Evolutionary conservation across 1,139 yeast genomes (phyloP), one percentile per base, ranked within the genome.

Genomic region (Geotrichum candidum): DNA sequence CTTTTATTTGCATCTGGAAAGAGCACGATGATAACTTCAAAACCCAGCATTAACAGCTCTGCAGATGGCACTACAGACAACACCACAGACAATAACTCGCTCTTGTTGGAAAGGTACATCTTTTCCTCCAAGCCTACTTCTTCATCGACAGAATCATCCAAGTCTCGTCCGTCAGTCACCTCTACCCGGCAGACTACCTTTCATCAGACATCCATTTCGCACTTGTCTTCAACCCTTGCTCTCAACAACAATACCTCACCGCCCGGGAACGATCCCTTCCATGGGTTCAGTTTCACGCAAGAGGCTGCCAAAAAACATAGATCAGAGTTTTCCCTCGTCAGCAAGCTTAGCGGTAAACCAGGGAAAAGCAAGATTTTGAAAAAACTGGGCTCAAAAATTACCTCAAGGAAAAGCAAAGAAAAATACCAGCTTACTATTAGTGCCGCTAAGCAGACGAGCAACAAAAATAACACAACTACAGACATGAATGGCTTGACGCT

Each of bases 321-420:
- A 27, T 29, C 35, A 4, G 58, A 56, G n/a, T 51, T 56, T 38
- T 23, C 25, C 15, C 33, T 56, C 6, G 31, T 56, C 33, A 18
- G 25, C 27, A 56, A 56, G 29, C 50, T 56, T 18, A 46, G 53
- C 25, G 58, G 58, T 15, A 56, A 56, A 29, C 35, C 38, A 23
- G 7, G 33, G 3, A 56, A 56, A 25, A 35, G 31, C 10, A 51
- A 23, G 33, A 23, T 22, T 1, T 33, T 56, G 50, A 22, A 35
- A n/a, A 51, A 29, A 15, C 6, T 51, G 25, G 51, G 54, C 50
- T 33, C 58, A 23, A 56, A 56, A 35, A 56, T 56, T 10, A 18
- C 58, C 3, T 54, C 57, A 4, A 51, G 51, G 18, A 54, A 46
- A 45, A 27, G 51, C 27, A 33, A 51, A 29, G 35, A 45, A 25